Conservation (phyloP, 306 rosid species). For the Inga leiocalycina region DNA sequence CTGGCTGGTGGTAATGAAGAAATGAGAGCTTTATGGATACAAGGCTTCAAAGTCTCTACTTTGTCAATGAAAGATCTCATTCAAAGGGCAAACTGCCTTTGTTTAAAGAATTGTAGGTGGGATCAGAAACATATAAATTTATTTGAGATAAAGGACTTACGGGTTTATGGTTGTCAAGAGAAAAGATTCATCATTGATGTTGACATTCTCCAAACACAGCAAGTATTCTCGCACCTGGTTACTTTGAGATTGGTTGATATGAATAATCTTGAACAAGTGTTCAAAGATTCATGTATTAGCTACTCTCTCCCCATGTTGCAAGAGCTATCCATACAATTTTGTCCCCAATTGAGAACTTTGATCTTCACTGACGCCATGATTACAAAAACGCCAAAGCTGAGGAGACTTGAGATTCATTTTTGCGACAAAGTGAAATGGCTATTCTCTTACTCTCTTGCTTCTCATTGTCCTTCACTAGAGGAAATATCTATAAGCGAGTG, state of each 20-base stretch:
- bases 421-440: not conserved
- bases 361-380: not conserved
- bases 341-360: not conserved
- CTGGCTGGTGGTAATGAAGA: not conserved
- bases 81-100: not conserved
- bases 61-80: not conserved
- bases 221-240: not conserved
- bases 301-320: not conserved
- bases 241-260: not conserved
- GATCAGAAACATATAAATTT: too few relatives aligned
- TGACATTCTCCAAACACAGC: too few relatives aligned
- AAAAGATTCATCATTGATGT: not conserved
- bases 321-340: not conserved
- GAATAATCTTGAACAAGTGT: not conserved
- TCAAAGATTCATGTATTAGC: too few relatives aligned
- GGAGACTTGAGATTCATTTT: not conserved
- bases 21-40: not conserved
- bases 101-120: not conserved
- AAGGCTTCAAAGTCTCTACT: not conserved
- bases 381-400: not conserved
- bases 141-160: not conserved
- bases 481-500: accelerated
- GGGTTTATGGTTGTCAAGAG: not conserved
- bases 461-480: not conserved
- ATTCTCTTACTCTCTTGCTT: not conserved